These are phyloP conservation scores for Imleria badia DNA, from an alignment of 768 basidiomycete species.

Conservation along the genomic window DNA sequence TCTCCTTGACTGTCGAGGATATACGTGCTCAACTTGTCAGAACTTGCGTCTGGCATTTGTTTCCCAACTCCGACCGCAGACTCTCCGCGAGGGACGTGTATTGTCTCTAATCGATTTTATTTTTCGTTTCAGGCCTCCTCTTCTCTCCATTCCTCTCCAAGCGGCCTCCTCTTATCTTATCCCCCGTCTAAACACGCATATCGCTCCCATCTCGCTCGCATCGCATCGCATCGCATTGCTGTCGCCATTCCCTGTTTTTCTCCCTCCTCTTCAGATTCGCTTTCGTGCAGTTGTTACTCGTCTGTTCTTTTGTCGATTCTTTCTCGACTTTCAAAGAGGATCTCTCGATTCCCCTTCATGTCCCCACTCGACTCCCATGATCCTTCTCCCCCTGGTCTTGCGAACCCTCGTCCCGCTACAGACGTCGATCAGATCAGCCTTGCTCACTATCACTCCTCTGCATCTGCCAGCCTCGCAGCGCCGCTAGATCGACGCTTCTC, in stretches of 20 bases:
- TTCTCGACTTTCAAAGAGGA: constrained; percentile 28
- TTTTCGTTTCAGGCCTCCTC: constrained; percentile 28
- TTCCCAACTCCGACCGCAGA: constrained; percentile 33
- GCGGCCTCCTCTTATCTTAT: constrained; percentile 30
- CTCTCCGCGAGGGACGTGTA: constrained; percentile 32
- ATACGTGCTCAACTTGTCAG: constrained; percentile 18
- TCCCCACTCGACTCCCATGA: constrained; percentile 45
- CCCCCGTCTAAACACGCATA: constrained; percentile 30
- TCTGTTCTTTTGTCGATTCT: constrained; percentile 23
- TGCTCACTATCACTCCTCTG: constrained; percentile 16
- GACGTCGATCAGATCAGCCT: constrained; percentile 30
- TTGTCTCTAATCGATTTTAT: constrained; percentile 27
- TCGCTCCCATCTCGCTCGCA: constrained; percentile 27
- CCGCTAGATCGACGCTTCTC: constrained; percentile 25
- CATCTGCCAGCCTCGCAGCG: constrained; percentile 6
- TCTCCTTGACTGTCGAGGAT: neutral
- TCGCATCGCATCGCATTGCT: constrained; percentile 38
- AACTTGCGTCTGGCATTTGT: constrained; percentile 16
- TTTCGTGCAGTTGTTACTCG: constrained; percentile 32
- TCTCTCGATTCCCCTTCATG: constrained; percentile 33
- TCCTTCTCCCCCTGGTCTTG: constrained; percentile 36
- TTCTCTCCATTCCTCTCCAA: constrained; percentile 6
- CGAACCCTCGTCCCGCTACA: constrained; percentile 25
- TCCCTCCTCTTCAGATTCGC: constrained; percentile 22
- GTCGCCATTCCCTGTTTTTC: constrained; percentile 24